phyloP scores from a whole-genome alignment of 2,329 filamentous ascomycete genomes.

The Xylariaceae sp. region DNA sequence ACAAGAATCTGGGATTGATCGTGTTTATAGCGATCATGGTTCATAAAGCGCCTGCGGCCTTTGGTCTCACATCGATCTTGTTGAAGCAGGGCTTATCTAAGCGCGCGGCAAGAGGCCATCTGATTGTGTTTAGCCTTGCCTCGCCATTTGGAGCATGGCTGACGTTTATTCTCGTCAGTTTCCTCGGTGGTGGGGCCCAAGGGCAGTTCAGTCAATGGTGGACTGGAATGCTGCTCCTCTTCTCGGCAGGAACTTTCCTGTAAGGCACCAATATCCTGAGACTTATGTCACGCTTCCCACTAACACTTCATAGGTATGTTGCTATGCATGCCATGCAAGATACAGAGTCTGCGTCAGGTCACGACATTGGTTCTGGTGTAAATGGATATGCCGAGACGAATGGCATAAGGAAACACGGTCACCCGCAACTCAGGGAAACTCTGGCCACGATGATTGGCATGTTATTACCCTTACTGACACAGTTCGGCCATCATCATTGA shows the following conservation, averaged over 20 bases:
- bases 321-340: conserved; percentile 99
- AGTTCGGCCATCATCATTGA: conserved; percentile 72
- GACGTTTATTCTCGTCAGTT: conserved; percentile 77
- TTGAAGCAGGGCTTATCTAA: conserved; percentile 90
- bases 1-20: conserved; percentile 78
- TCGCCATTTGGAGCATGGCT: conserved; percentile 81
- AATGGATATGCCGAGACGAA: conserved; percentile 55
- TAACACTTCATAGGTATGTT: conserved; percentile 65
- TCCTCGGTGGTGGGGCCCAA: conserved; percentile 63
- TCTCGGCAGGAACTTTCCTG: conserved; percentile 94
- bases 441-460: conserved; percentile 72
- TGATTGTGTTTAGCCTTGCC: conserved; percentile 88
- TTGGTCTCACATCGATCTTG: conserved; percentile 86
- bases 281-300: neutral
- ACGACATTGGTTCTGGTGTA: conserved; percentile 47
- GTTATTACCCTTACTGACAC: conserved; percentile 73
- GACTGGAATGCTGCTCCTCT: conserved; percentile 90
- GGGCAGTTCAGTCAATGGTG: conserved; percentile 73
- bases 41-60: conserved; percentile 93
- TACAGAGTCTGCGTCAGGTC: conserved; percentile 49
- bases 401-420: conserved; percentile 50
- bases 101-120: conserved; percentile 75
- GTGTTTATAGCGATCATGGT: conserved; percentile 97
- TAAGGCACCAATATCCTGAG: conserved; percentile 48
- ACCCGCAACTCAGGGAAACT: conserved; percentile 65